A percentile compares a stretch with the other conserved stretches of the same genome.
Conservation (phyloP, 129 eudicot genomes). For the Glebionis coronaria region DNA sequence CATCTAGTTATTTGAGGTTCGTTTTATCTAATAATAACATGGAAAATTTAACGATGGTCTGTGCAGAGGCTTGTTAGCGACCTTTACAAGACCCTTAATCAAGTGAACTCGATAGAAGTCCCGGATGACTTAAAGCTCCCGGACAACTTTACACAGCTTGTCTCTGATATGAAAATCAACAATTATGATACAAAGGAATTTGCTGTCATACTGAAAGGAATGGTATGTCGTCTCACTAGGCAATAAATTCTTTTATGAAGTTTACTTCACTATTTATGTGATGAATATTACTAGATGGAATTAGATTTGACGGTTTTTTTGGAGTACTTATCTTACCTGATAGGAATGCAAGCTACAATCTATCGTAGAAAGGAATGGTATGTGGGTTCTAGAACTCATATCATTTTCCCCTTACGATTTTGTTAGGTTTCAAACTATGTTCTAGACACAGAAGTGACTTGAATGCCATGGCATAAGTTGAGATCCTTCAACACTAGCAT, state of each 20-base stretch:
- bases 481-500: too few relatives aligned
- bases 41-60: slow-evolving; percentile 20
- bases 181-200: slow-evolving; percentile 75
- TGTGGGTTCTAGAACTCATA: too few relatives aligned
- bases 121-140: slow-evolving; percentile 80
- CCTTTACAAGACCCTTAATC: slow-evolving; percentile 70
- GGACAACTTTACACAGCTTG: slow-evolving; percentile 69
- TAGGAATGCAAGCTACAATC: too few relatives aligned
- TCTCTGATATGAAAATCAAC: slow-evolving; percentile 79
- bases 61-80: slow-evolving; percentile 83
- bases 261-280: too few relatives aligned
- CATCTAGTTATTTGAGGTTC: background rate
- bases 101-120: slow-evolving; percentile 74
- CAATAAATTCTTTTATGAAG: too few relatives aligned
- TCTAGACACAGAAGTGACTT: too few relatives aligned
- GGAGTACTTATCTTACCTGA: too few relatives aligned
- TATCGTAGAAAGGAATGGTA: slow-evolving; percentile 98
- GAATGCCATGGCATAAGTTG: too few relatives aligned
- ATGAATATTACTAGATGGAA: too few relatives aligned
- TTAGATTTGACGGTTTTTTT: too few relatives aligned
- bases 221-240: slow-evolving; percentile 62
- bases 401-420: too few relatives aligned
- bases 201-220: slow-evolving; percentile 80
- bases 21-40: background rate
- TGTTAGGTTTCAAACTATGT: too few relatives aligned